Evolutionary conservation across 768 basidiomycete genomes (phyloP).

Genomic region (Guyanaporus albipodus): DNA sequence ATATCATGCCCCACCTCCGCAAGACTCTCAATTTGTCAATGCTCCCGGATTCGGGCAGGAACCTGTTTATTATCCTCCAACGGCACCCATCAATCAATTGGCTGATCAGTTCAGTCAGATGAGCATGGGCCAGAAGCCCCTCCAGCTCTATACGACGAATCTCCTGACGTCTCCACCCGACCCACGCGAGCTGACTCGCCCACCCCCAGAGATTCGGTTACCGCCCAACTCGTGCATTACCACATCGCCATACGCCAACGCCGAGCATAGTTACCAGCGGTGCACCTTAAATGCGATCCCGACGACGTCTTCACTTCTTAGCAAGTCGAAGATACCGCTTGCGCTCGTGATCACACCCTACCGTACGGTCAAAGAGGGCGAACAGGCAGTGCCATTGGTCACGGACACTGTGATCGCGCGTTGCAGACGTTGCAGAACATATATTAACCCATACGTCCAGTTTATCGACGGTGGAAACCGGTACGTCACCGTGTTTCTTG

Average conservation of each 20-base stretch:
- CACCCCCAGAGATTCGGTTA: conserved; percentile 86
- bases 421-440: conserved; percentile 91
- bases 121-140: conserved; percentile 78
- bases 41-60: conserved; percentile 43
- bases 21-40: conserved; percentile 43
- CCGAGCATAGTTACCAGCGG: conserved; percentile 89
- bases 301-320: conserved; percentile 79
- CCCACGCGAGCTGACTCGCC: conserved; percentile 72
- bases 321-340: conserved; percentile 88
- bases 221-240: conserved; percentile 83
- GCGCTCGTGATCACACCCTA: conserved; percentile 89
- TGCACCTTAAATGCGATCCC: conserved; percentile 91
- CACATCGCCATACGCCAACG: conserved; percentile 73
- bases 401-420: conserved; percentile 94
- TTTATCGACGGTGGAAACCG: conserved; percentile 98
- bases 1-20: conserved; percentile 46
- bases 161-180: conserved; percentile 91
- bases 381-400: conserved; percentile 83
- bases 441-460: conserved; percentile 96
- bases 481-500: conserved; percentile 34
- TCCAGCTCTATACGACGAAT: conserved; percentile 83
- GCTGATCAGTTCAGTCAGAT: conserved; percentile 86
- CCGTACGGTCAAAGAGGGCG: conserved; percentile 78
- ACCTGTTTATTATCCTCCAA: conserved; percentile 36
- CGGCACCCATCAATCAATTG: conserved; percentile 53